phyloP scores from a whole-genome alignment of 2,329 filamentous ascomycete species.

The Colletotrichum magnum region DNA sequence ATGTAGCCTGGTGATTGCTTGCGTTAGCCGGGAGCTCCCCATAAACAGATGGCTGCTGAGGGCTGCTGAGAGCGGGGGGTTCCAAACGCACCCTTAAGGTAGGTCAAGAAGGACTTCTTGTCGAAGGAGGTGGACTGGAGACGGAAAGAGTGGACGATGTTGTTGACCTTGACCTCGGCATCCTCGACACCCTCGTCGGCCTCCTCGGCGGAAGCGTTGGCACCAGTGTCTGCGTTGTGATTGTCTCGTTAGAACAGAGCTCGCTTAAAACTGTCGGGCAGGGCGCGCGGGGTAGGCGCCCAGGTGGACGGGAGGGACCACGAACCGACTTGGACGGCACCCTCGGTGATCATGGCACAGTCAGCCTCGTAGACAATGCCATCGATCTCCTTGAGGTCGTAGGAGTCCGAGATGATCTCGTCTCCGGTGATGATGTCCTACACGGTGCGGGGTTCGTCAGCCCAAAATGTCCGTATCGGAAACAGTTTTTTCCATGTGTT shows the following conservation, averaged over 20 bases:
- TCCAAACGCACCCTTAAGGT: slow-evolving; percentile 82
- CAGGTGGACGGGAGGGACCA: slow-evolving; percentile 44
- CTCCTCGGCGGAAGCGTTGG: slow-evolving; percentile 97
- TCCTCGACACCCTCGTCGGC: slow-evolving; percentile 84
- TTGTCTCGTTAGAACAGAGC: slow-evolving; percentile 19
- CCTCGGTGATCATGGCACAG: slow-evolving; percentile 90
- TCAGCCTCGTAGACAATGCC: slow-evolving; percentile 90
- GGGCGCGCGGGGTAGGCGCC: slow-evolving; percentile 23
- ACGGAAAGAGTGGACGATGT: slow-evolving; percentile 94
- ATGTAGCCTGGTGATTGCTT: slow-evolving; percentile 77
- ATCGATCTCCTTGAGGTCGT: slow-evolving; percentile 84
- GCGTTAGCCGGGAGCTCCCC: background rate
- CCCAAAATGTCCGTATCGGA: background rate
- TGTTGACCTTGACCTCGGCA: slow-evolving; percentile 81
- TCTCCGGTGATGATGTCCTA: slow-evolving; percentile 92
- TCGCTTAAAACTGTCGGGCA: background rate
- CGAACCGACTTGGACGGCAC: slow-evolving; percentile 80
- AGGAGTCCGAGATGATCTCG: slow-evolving; percentile 98
- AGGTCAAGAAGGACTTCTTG: slow-evolving; percentile 87
- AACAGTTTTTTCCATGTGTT: slow-evolving; percentile 3
- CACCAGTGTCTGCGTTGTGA: slow-evolving; percentile 79
- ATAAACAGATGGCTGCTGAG: too few relatives aligned
- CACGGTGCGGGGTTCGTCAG: slow-evolving; percentile 46
- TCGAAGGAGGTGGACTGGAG: slow-evolving; percentile 83
- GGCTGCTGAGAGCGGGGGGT: background rate